Conservation (phyloP, 2,329 filamentous ascomycete genomes). For the Cryphonectria naterciae region DNA sequence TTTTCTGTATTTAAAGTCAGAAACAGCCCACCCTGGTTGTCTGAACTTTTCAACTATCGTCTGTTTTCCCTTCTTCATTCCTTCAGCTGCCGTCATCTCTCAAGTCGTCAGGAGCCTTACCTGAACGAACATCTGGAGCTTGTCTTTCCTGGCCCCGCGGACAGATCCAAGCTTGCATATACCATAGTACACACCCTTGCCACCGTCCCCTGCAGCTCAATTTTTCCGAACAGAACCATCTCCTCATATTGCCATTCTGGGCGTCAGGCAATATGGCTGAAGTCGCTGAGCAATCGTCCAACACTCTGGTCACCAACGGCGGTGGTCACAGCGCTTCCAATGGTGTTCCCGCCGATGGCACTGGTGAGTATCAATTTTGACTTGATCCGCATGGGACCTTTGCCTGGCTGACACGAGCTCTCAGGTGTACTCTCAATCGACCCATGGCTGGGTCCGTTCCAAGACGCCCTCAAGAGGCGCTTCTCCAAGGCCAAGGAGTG, state of each 20-base stretch:
- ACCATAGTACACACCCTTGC: slow-evolving; percentile 6
- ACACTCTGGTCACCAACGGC: slow-evolving; percentile 45
- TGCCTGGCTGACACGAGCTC: slow-evolving; percentile 21
- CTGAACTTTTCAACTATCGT: not conserved
- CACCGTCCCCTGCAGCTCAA: slow-evolving; percentile 3
- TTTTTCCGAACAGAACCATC: not conserved
- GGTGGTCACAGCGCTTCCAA: slow-evolving; percentile 43
- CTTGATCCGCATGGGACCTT: not conserved
- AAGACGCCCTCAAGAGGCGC: slow-evolving; percentile 73
- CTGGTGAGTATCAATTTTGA: slow-evolving; percentile 56
- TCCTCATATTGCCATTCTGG: not conserved
- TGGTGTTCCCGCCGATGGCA: slow-evolving; percentile 69
- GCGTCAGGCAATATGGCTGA: slow-evolving; percentile 40
- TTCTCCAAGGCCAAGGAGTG: slow-evolving; percentile 81
- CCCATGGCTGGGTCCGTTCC: slow-evolving; percentile 86
- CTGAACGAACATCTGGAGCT: not conserved
- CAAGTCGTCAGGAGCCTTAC: not conserved
- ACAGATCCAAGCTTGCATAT: not conserved
- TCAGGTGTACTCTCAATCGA: slow-evolving; percentile 85
- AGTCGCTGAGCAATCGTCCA: slow-evolving; percentile 47
- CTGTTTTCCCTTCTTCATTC: not conserved
- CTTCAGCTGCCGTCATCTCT: not conserved
- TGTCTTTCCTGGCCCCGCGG: slow-evolving; percentile 1
- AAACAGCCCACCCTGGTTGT: not conserved
- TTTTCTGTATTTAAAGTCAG: slow-evolving; percentile 8